Conservation (phyloP, 371 early-diverging fungal genomes). For the Mortierella sp. region DNA sequence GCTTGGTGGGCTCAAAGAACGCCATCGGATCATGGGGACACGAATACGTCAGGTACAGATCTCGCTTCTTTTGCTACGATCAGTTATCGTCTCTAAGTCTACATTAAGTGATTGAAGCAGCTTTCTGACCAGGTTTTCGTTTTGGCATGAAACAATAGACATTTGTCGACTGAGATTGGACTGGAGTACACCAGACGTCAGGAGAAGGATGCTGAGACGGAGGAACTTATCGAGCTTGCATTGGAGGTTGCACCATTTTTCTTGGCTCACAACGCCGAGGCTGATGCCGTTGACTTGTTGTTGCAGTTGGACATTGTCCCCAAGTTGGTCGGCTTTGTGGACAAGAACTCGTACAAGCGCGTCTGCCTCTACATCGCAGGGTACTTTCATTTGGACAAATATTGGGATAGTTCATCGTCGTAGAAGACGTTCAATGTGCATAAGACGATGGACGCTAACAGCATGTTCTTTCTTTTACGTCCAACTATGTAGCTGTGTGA, state of each 20-base stretch:
- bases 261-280: slow-evolving; percentile 96
- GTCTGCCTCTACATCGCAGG: slow-evolving; percentile 96
- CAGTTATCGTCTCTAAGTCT: background rate
- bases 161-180: slow-evolving; percentile 94
- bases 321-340: slow-evolving; percentile 82
- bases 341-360: slow-evolving; percentile 92
- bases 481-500: slow-evolving; percentile 80
- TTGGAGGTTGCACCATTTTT: slow-evolving; percentile 94
- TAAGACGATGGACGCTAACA: background rate
- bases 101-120: background rate
- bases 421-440: background rate
- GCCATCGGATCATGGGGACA: slow-evolving; percentile 98
- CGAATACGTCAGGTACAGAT: slow-evolving; percentile 90
- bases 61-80: background rate
- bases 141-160: slow-evolving; percentile 61
- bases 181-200: slow-evolving; percentile 81
- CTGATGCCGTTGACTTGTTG: slow-evolving; percentile 97
- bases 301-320: slow-evolving; percentile 91
- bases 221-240: slow-evolving; percentile 80
- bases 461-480: no score
- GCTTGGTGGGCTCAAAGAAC: slow-evolving; percentile 86
- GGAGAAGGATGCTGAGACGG: slow-evolving; percentile 69
- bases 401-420: no score
- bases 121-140: background rate
- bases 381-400: slow-evolving; percentile 56